These are phyloP conservation scores for Trichoderma reesei DNA, from an alignment of 495 filamentous ascomycete species.

Conservation along the genomic window DNA sequence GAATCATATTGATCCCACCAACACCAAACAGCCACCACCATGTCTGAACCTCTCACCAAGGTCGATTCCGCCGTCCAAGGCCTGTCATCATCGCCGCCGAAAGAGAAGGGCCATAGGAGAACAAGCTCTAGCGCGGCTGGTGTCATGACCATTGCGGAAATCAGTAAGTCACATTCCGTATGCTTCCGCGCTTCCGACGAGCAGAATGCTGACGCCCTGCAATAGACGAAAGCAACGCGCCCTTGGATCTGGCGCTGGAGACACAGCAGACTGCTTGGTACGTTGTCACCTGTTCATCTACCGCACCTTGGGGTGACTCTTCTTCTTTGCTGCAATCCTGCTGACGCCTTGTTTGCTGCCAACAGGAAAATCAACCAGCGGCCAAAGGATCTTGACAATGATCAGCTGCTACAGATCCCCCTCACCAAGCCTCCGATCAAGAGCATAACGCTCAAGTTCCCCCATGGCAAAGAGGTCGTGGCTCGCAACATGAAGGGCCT, in stretches of 20 bases:
- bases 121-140: constrained; percentile 55
- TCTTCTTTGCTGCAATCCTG: too few species aligned
- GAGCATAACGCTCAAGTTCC: constrained; percentile 87
- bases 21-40: constrained; percentile 24
- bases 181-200: background rate
- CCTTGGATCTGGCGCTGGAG: constrained; percentile 71
- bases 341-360: too few species aligned
- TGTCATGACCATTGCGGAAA: constrained; percentile 74
- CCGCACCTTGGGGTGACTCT: too few species aligned
- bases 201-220: constrained; percentile 12
- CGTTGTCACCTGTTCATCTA: constrained; percentile 28
- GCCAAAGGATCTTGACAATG: constrained; percentile 62
- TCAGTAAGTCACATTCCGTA: constrained; percentile 48
- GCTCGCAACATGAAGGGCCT: constrained; percentile 86
- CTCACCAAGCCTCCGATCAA: constrained; percentile 76
- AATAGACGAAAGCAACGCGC: constrained; percentile 63
- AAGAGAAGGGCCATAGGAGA: constrained; percentile 55
- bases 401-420: constrained; percentile 67
- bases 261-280: constrained; percentile 88
- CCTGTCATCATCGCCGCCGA: constrained; percentile 55
- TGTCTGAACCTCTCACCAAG: constrained; percentile 66
- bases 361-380: constrained; percentile 88
- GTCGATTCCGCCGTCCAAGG: constrained; percentile 82
- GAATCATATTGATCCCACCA: background rate
- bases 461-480: constrained; percentile 75